phyloP scores from a whole-genome alignment of 768 basidiomycete genomes.

The Leccinum subtestaceum region DNA sequence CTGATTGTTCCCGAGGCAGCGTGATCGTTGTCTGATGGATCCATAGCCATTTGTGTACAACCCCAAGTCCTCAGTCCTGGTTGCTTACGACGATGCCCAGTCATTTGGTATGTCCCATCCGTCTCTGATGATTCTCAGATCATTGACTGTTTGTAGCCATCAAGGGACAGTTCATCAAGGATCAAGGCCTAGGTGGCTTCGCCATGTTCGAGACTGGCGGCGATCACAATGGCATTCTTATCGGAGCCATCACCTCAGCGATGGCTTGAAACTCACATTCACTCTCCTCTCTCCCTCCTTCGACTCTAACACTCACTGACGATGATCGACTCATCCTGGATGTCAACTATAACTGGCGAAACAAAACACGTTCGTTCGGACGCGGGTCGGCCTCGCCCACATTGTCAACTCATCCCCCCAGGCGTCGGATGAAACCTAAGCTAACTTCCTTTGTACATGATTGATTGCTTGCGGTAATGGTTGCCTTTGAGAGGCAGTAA shows the following conservation, averaged over 20 bases:
- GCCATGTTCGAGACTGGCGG: constrained; percentile 47
- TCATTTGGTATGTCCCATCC: constrained; percentile 49
- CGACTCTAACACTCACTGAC: constrained; percentile 3
- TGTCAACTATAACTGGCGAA: constrained; percentile 1
- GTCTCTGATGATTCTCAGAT: background rate
- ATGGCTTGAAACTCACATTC: constrained; percentile 20
- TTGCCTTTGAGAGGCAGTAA: constrained; percentile 16
- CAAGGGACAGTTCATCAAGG: constrained; percentile 42
- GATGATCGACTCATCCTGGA: constrained; percentile 25
- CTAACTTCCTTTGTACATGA: background rate
- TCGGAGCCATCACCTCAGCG: constrained; percentile 31
- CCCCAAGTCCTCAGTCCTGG: constrained; percentile 46
- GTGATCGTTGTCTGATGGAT: constrained; percentile 3
- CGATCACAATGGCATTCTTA: constrained; percentile 38
- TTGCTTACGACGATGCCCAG: constrained; percentile 62
- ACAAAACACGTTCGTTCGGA: constrained; percentile 7
- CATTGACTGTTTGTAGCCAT: constrained; percentile 27
- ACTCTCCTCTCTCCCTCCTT: constrained; percentile 6
- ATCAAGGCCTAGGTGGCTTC: constrained; percentile 37
- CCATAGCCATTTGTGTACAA: constrained; percentile 68
- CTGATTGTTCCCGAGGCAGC: background rate
- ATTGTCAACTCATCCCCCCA: constrained; percentile 9
- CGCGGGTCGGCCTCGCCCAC: background rate
- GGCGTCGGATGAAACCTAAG: constrained; percentile 12
- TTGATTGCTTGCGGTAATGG: background rate